These are phyloP conservation scores for Ilex aquifolium DNA, from an alignment of 257 asterid genomes.

Conservation along the genomic window DNA sequence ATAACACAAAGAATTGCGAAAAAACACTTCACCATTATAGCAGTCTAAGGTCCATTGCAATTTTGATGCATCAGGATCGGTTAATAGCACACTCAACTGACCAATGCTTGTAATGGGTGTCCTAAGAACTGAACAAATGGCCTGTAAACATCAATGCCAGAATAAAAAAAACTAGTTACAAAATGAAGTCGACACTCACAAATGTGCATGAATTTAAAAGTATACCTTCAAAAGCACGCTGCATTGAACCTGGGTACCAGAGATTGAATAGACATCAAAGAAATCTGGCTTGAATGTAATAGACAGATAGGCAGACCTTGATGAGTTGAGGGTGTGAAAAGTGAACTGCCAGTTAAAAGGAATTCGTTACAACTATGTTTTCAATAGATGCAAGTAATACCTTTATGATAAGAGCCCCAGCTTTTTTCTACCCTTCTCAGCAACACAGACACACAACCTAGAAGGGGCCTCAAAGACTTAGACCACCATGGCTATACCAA, in stretches of 20 bases:
- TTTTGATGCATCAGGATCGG: slow-evolving; percentile 76
- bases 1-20: slow-evolving; percentile 8
- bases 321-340: slow-evolving; percentile 71
- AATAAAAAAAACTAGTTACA: not conserved
- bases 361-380: not conserved
- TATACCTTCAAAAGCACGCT: slow-evolving; percentile 83
- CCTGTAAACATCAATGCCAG: slow-evolving; percentile 35
- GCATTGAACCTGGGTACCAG: slow-evolving; percentile 55
- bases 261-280: slow-evolving; percentile 63
- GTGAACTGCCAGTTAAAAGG: slow-evolving; percentile 44
- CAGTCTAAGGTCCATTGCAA: slow-evolving; percentile 88
- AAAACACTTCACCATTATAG: slow-evolving; percentile 43
- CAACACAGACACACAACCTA: too few species aligned
- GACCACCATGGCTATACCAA: too few species aligned
- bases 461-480: too few species aligned
- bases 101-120: slow-evolving; percentile 77
- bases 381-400: too few species aligned
- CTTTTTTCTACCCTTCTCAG: too few species aligned
- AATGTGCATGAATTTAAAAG: not conserved
- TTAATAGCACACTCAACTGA: slow-evolving; percentile 49
- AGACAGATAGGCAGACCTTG: slow-evolving; percentile 84
- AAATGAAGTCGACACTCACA: slow-evolving; percentile 1
- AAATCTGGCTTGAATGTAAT: slow-evolving; percentile 71
- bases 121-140: slow-evolving; percentile 80
- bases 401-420: too few species aligned